Base-by-base conservation (phyloP, 306 rosid species). In the Dalbergia cultrata region DNA sequence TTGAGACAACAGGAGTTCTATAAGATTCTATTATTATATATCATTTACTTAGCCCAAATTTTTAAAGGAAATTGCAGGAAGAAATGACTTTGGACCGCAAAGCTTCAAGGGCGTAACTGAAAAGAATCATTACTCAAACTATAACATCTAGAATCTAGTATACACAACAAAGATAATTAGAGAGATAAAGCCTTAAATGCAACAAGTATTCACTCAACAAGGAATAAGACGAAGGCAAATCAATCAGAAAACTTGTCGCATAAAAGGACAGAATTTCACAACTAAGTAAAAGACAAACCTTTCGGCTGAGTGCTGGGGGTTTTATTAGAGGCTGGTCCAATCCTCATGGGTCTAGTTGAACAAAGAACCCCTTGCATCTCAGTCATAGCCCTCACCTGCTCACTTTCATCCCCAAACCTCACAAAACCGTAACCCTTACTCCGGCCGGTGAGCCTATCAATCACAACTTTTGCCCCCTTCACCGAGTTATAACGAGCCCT, bases 351-450 rank as follows among this genome's bases (percentile, higher is more conserved):
- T 61, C 99, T 89, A 44, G 98, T 77, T 37, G 99, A 95, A 70
- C 94, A 91, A 69, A 86, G 76, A 66, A 91, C 93, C 64, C 99
- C 98, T 52, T 91, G 96, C 99, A 95, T 95, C 97, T 95, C 99
- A 52, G 91, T 77, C 98, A 95, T 88, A 8, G 98, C 98, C 75
- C 93, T 87, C 13, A 87, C 8, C 64, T 95, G 99, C 61, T 95
- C 99, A 77, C 81, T 67, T 81, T 95, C 99, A 78, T 95, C 98
- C 10, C 77, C 97, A 58, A 95, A 95, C 85, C 89, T 93, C 5
- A 95, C 99, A 75, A 95, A 95, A 14, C 99, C 99, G 67, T 95
- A 95, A 59, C 99, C 99, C 82, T 95, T 93, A 18, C 94, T 85
- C 16, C 99, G 89, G 17, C 94, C 91, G 37, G 99, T 91, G 50